These are phyloP conservation scores for Melanogaster broomeanus DNA, from an alignment of 768 basidiomycete genomes.

Conservation along the genomic window DNA sequence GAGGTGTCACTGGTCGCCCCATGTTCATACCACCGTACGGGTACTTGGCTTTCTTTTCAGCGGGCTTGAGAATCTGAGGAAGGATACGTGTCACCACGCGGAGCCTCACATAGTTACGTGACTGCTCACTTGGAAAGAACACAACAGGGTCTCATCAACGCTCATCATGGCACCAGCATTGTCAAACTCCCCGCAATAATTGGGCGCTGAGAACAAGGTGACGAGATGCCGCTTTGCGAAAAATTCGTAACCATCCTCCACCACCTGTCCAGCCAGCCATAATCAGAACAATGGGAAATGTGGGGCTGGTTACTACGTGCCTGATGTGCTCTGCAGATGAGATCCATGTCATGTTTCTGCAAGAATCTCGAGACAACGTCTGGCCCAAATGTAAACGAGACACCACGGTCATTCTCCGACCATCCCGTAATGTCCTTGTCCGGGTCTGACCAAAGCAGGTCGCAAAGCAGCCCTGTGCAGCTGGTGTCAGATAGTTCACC, in stretches of 20 bases:
- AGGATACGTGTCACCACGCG: neutral
- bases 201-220: conserved; percentile 95
- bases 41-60: conserved; percentile 97
- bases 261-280: conserved; percentile 58
- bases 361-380: conserved; percentile 98
- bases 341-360: conserved; percentile 99
- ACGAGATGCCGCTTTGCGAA: conserved; percentile 97
- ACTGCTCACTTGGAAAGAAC: conserved; percentile 89
- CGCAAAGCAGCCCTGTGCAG: conserved; percentile 81
- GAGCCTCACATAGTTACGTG: conserved; percentile 16
- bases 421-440: conserved; percentile 99
- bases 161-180: conserved; percentile 99
- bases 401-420: conserved; percentile 99
- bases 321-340: conserved; percentile 98
- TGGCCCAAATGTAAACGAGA: conserved; percentile 98
- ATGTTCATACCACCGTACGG: conserved; percentile 86
- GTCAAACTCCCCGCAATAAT: conserved; percentile 96
- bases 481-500: conserved; percentile 5
- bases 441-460: conserved; percentile 98
- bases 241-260: conserved; percentile 99
- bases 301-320: conserved; percentile 43
- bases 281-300: conserved; percentile 1
- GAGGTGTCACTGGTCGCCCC: conserved; percentile 90
- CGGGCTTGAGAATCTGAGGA: conserved; percentile 91
- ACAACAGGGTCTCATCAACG: conserved; percentile 94